These are phyloP conservation scores for Stemphylium lycopersici DNA, from an alignment of 2,329 filamentous ascomycete genomes.

Conservation along the genomic window DNA sequence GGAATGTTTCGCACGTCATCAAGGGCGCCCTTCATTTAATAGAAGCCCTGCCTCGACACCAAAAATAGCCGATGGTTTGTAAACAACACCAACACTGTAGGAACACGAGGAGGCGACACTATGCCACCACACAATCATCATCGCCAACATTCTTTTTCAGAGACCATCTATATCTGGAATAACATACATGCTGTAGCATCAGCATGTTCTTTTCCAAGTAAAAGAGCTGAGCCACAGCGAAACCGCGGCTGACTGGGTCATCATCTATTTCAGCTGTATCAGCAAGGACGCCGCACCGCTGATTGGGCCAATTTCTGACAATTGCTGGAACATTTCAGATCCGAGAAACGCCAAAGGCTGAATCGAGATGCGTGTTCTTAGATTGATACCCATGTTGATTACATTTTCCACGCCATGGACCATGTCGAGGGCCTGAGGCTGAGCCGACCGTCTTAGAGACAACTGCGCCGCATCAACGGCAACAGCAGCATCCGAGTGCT, in stretches of 20 bases:
- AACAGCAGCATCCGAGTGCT: constrained; percentile 14
- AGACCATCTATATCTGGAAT: neutral
- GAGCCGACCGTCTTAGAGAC: constrained; percentile 8
- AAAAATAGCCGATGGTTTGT: constrained; percentile 14
- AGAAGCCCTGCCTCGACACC: neutral
- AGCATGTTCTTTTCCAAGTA: constrained; percentile 1
- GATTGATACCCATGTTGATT: neutral
- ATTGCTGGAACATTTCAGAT: neutral
- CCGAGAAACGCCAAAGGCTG: neutral
- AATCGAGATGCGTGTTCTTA: neutral
- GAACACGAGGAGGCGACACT: neutral
- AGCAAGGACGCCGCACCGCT: constrained; percentile 1
- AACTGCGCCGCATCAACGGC: neutral
- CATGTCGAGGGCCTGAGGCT: constrained; percentile 7
- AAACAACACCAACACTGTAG: neutral
- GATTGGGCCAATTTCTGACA: constrained; percentile 1
- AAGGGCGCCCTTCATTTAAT: neutral
- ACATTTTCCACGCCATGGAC: neutral
- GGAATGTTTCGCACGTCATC: too few relatives aligned
- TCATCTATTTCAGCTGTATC: constrained; percentile 12
- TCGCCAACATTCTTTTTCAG: too few relatives aligned
- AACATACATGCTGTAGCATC: neutral
- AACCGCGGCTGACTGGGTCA: neutral
- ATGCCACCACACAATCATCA: neutral
- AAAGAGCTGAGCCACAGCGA: constrained; percentile 7